These are phyloP conservation scores for Sarocladiaceae sp. DNA, from an alignment of 2,329 filamentous ascomycete species.

Conservation along the genomic window DNA sequence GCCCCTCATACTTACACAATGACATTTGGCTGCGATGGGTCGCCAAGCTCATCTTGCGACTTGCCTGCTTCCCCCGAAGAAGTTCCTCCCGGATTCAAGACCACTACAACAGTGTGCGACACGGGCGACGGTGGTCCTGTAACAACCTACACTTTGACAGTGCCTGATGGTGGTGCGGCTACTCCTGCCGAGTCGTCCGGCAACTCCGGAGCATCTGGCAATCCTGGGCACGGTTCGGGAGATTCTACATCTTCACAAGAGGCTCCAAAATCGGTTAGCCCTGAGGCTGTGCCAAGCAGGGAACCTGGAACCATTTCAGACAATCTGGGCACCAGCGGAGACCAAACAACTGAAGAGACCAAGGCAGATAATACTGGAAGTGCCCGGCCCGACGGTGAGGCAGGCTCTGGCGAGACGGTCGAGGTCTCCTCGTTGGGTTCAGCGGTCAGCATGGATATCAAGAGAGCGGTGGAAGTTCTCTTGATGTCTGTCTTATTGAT, in stretches of 20 bases:
- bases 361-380: not conserved
- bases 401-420: not conserved
- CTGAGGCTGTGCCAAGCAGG: no score
- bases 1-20: not conserved
- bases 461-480: not conserved
- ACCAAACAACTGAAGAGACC: not conserved
- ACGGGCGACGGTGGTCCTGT: not conserved
- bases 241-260: not conserved
- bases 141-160: constrained; percentile 1
- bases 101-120: not conserved
- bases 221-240: not conserved
- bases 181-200: not conserved
- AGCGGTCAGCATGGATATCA: not conserved
- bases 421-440: not conserved
- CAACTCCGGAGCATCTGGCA: not conserved
- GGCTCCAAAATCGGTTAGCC: no score
- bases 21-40: not conserved
- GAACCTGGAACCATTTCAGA: no score
- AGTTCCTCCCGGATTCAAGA: not conserved
- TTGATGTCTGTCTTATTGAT: not conserved
- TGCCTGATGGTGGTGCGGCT: not conserved
- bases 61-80: not conserved
- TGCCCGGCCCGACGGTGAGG: not conserved
- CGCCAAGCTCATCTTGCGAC: not conserved
- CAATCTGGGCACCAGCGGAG: not conserved